These are phyloP conservation scores for Herpotrichia juniperi DNA, from an alignment of 2,329 filamentous ascomycete genomes.

Conservation along the genomic window DNA sequence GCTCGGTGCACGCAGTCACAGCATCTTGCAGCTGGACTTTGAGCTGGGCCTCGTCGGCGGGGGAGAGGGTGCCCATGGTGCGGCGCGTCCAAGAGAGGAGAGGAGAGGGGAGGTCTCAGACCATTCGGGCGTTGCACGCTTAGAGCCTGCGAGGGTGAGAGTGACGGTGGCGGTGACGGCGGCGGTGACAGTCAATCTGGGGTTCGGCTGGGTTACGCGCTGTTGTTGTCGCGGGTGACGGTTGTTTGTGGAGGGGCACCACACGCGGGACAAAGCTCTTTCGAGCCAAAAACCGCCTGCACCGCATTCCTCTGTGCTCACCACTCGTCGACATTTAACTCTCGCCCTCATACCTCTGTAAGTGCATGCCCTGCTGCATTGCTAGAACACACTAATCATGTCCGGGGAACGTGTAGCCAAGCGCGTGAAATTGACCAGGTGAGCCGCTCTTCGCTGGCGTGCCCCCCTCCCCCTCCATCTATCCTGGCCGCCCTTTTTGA, in stretches of 20 bases:
- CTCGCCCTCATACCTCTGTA: too few relatives aligned
- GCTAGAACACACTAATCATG: too few relatives aligned
- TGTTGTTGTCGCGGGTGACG: neutral
- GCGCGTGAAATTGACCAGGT: too few relatives aligned
- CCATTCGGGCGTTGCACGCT: neutral
- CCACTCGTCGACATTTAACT: neutral
- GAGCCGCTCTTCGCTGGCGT: too few relatives aligned
- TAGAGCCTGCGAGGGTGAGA: too few relatives aligned
- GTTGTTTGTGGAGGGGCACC: neutral
- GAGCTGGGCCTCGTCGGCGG: constrained; percentile 62
- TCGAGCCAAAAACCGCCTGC: neutral
- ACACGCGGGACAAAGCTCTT: neutral
- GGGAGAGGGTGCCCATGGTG: constrained; percentile 43
- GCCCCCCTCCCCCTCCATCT: too few relatives aligned
- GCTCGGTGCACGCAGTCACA: constrained; percentile 87
- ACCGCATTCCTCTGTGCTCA: neutral
- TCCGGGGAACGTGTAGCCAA: too few relatives aligned
- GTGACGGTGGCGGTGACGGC: too few relatives aligned
- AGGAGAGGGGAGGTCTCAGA: too few relatives aligned
- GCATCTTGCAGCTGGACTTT: constrained; percentile 81
- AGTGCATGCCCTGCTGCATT: too few relatives aligned
- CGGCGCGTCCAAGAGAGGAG: neutral
- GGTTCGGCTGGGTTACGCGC: too few relatives aligned
- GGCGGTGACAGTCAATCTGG: too few relatives aligned
- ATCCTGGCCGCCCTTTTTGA: neutral